phyloP scores from a whole-genome alignment of 495 filamentous ascomycete genomes.

The Cairneyella variabilis region DNA sequence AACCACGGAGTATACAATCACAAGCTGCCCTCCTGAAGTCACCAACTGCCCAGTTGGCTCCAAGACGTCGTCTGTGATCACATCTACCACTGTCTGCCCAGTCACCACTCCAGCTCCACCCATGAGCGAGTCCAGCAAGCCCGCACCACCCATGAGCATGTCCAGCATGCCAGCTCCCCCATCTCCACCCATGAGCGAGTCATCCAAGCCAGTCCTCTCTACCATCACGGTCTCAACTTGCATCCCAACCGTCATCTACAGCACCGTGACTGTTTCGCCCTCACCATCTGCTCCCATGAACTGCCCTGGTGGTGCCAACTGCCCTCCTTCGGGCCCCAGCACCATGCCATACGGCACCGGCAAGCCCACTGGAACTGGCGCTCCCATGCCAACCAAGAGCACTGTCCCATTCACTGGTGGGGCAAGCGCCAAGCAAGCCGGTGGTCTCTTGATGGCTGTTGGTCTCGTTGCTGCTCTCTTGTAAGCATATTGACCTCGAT shows the following conservation, averaged over 20 bases:
- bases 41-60: conserved; percentile 51
- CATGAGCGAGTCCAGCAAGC: conserved; percentile 22
- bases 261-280: conserved; percentile 19
- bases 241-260: conserved; percentile 19
- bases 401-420: conserved; percentile 28
- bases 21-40: conserved; percentile 49
- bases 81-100: conserved; percentile 14
- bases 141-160: conserved; percentile 30
- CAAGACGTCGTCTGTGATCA: conserved; percentile 22
- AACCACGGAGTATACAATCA: conserved; percentile 40
- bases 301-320: conserved; percentile 13
- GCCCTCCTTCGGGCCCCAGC: conserved; percentile 8
- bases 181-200: too few relatives aligned
- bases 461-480: conserved; percentile 32
- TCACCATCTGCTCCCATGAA: conserved; percentile 11
- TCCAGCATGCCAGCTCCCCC: conserved; percentile 25
- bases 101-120: neutral
- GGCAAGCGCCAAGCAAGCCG: conserved; percentile 28
- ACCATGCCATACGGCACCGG: conserved; percentile 8
- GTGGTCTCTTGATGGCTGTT: conserved; percentile 32
- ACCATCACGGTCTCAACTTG: conserved; percentile 37
- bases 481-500: neutral
- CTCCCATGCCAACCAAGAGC: conserved; percentile 1
- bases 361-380: neutral
- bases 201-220: conserved; percentile 30